Base-by-base conservation (phyloP, 768 basidiomycete species). In the Termitomyces sp. region DNA sequence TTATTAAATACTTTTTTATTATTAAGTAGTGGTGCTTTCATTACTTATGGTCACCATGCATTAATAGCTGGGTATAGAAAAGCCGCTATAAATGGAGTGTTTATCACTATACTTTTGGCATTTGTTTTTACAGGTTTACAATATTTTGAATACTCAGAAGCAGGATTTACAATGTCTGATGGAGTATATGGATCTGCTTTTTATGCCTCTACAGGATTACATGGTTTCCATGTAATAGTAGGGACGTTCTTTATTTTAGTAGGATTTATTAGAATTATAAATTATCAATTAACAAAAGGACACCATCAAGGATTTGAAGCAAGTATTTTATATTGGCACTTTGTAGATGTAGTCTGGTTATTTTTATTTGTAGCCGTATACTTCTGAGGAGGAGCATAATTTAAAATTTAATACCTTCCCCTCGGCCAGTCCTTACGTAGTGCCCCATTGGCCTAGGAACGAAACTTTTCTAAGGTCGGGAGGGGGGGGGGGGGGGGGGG, bases 271-370 rank as follows among this genome's bases (percentile, higher is more conserved):
- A 55, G 57, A 59, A 55, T 59, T 22, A 49, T 62, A 46, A 62
- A 59, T 28, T 59, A 59, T 56, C 60, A 62, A 41, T 31, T 45
- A 26, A 59, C 61, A 44, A 59, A 54, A 56, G 51, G 60, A 60
- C 58, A 62, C 44, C 58, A 62, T 42, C 54, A 56, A 49, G 55
- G 55, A 6, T 62, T 62, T 60, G 61, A 62, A 54, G 54, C 59
- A 9, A 57, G 59, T 60, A 60, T 62, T 28, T 37, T 62, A 33
- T 62, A 62, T 48, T 62, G 58, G 59, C 61, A 62, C 39, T 56
- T 62, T 42, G 61, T 62, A 37, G 61, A 62, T 39, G 59, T 62
- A n/a, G 61, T 62, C 7, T 62, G 61, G 62, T 47, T 63, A 51
- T 63, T 63, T 50, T 47, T 63, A 54, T 62, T 62, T 58, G 51